These are phyloP conservation scores for Colletotrichum plurivorum DNA, from an alignment of 2,329 filamentous ascomycete species.

Conservation along the genomic window DNA sequence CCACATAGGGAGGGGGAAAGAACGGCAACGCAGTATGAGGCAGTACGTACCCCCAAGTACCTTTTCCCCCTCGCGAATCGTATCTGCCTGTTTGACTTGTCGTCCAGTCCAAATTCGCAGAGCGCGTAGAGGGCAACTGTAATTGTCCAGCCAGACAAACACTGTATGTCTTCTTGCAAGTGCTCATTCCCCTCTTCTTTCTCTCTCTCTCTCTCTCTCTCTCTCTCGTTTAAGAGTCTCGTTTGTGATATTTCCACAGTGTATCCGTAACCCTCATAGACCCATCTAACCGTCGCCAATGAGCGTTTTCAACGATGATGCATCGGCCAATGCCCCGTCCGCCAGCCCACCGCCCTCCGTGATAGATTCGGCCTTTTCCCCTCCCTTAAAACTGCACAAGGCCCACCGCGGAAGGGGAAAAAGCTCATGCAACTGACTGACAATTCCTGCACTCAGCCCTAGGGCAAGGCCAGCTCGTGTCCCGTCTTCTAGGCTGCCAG, in stretches of 20 bases:
- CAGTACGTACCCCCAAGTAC: neutral
- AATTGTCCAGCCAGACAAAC: too few relatives aligned
- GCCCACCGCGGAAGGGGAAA: too few relatives aligned
- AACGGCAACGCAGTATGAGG: neutral
- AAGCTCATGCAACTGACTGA: too few relatives aligned
- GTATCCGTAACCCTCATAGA: neutral
- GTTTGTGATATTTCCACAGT: neutral
- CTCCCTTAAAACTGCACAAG: too few relatives aligned
- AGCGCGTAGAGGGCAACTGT: neutral
- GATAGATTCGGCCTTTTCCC: too few relatives aligned
- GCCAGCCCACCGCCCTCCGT: too few relatives aligned
- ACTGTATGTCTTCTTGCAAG: neutral
- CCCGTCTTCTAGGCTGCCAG: too few relatives aligned
- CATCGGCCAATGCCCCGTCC: too few relatives aligned
- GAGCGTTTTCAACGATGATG: too few relatives aligned
- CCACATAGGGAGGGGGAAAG: conserved; percentile 15
- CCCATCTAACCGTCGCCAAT: neutral
- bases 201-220: too few relatives aligned
- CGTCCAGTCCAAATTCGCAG: neutral
- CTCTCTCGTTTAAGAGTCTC: neutral
- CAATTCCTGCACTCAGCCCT: neutral
- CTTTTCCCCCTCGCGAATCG: conserved; percentile 4
- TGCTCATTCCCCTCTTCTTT: neutral
- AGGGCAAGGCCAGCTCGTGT: neutral
- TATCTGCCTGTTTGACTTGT: conserved; percentile 7